A percentile compares a stretch with the other conserved stretches of the same genome.
phyloP scores from a whole-genome alignment of 2,329 filamentous ascomycete genomes.

The Dothiorella sarmentorum region DNA sequence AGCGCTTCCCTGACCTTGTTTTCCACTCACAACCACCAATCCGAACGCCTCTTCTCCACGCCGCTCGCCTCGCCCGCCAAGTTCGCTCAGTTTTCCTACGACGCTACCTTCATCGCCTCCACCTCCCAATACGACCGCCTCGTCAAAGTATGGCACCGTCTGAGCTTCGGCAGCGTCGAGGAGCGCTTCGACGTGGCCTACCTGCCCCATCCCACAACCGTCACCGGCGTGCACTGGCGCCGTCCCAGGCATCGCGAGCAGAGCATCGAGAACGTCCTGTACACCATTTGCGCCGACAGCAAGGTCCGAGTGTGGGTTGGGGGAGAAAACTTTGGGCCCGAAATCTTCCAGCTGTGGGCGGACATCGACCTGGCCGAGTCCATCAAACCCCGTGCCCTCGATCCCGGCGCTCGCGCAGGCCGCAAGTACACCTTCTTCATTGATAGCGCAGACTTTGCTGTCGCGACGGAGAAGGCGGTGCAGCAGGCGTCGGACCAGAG shows the following conservation, averaged over 20 bases:
- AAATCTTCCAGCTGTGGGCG: slow-evolving; percentile 75
- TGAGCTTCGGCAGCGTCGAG: slow-evolving; percentile 78
- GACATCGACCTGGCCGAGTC: slow-evolving; percentile 72
- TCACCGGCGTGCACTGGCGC: slow-evolving; percentile 87
- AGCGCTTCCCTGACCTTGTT: slow-evolving; percentile 69
- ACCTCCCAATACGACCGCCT: slow-evolving; percentile 74
- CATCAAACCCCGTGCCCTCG: slow-evolving; percentile 56
- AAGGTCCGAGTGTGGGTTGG: slow-evolving; percentile 79
- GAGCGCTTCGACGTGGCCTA: slow-evolving; percentile 89
- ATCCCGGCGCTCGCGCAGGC: slow-evolving; percentile 37
- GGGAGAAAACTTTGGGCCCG: slow-evolving; percentile 66
- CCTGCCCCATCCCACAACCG: slow-evolving; percentile 73
- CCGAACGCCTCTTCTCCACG: slow-evolving; percentile 68
- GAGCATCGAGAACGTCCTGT: slow-evolving; percentile 79
- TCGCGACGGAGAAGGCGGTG: slow-evolving; percentile 73
- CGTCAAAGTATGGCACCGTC: slow-evolving; percentile 87
- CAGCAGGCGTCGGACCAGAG: slow-evolving; percentile 52
- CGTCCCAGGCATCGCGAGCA: slow-evolving; percentile 73
- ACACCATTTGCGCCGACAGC: slow-evolving; percentile 81
- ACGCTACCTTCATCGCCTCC: slow-evolving; percentile 82
- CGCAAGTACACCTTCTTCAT: slow-evolving; percentile 75
- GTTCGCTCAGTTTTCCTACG: slow-evolving; percentile 76
- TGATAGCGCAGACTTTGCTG: slow-evolving; percentile 73
- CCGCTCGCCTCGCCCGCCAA: slow-evolving; percentile 69
- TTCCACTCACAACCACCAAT: slow-evolving; percentile 49